Conservation (phyloP, 257 asterid species). For the Przewalskia tangutica region DNA sequence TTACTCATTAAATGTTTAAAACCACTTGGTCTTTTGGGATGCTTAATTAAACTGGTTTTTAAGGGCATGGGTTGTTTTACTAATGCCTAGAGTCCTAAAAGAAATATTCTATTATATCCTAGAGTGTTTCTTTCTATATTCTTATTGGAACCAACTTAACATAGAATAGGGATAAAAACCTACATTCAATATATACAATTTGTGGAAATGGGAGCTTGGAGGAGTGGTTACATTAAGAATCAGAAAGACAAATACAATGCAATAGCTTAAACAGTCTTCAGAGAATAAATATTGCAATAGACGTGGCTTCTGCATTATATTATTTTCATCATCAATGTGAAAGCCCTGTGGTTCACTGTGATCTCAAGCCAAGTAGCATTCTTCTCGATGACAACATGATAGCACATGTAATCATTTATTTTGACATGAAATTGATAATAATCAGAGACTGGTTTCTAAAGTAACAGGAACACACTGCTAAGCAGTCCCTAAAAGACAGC, state of each 20-base stretch:
- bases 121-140: not conserved
- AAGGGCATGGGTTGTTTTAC: not conserved
- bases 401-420: not conserved
- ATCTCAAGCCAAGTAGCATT: not conserved
- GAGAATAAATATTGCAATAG: constrained; percentile 2
- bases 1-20: not conserved
- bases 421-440: no score
- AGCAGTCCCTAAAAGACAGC: not conserved
- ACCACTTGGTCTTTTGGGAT: not conserved
- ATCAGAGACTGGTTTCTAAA: constrained; percentile 8
- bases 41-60: not conserved
- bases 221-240: constrained; percentile 32
- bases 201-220: constrained; percentile 45
- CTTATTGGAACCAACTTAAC: not conserved
- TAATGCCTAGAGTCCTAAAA: not conserved
- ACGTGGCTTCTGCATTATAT: constrained; percentile 31
- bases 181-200: constrained; percentile 2
- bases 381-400: not conserved
- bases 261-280: constrained; percentile 22
- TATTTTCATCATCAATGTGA: constrained; percentile 38
- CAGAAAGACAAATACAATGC: not conserved
- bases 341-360: constrained; percentile 31
- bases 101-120: not conserved
- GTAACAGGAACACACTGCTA: not conserved
- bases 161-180: not conserved